Evolutionary conservation across 108 stramenopile genomes (phyloP).

Genomic region (Nitzschia palea): DNA sequence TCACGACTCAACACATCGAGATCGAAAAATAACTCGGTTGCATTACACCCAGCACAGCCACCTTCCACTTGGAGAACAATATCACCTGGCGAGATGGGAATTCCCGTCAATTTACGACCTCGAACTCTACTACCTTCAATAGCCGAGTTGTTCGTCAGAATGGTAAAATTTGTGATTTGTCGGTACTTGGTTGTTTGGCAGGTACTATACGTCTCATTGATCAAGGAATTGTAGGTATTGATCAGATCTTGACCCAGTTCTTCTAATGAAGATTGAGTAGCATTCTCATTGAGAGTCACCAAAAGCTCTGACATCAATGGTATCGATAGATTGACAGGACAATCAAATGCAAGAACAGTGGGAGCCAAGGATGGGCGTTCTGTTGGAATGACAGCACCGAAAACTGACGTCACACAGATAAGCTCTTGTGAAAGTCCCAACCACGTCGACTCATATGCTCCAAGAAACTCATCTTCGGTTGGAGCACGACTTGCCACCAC

Average conservation of each 20-base stretch:
- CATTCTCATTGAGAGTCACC: background rate
- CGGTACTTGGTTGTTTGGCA: background rate
- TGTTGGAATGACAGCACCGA: background rate
- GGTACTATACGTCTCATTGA: background rate
- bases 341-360: background rate
- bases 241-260: background rate
- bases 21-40: background rate
- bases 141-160: too few relatives aligned
- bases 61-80: background rate
- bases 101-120: background rate
- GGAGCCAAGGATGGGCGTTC: background rate
- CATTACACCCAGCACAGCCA: background rate
- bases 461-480: background rate
- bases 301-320: background rate
- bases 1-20: constrained; percentile 2
- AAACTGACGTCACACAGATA: background rate
- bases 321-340: background rate
- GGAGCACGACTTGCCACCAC: constrained; percentile 3
- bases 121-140: too few relatives aligned
- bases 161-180: background rate
- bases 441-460: background rate
- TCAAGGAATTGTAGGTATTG: background rate
- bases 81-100: background rate
- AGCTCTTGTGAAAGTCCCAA: background rate
- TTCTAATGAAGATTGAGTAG: background rate